These are phyloP conservation scores for Noccaea bulbosa DNA, from an alignment of 345 rosid genomes.

Conservation along the genomic window DNA sequence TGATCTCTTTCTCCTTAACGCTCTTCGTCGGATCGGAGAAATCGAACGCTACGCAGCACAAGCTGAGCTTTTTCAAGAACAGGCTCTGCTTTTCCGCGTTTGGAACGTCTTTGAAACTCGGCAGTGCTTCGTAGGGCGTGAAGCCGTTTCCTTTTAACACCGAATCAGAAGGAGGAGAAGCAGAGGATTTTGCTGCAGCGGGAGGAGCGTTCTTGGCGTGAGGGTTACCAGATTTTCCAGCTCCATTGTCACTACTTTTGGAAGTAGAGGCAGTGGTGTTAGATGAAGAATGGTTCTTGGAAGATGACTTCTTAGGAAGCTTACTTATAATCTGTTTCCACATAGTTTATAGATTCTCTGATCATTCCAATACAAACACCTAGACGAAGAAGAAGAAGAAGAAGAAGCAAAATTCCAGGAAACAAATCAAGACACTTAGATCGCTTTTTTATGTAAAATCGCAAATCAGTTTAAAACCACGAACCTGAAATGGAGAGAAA, in stretches of 20 bases:
- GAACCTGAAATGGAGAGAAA: conserved; percentile 38
- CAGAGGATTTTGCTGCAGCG: conserved; percentile 44
- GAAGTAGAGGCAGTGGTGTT: conserved; percentile 47
- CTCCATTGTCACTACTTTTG: conserved; percentile 52
- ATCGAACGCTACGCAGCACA: conserved; percentile 71
- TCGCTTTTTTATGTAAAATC: background rate
- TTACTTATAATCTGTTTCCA: conserved; percentile 77
- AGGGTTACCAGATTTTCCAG: conserved; percentile 50
- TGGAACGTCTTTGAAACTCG: conserved; percentile 71
- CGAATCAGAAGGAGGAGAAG: conserved; percentile 42
- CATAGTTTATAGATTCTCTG: conserved; percentile 52
- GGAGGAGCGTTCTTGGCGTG: conserved; percentile 33
- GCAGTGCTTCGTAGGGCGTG: conserved; percentile 64
- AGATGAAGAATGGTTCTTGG: conserved; percentile 52
- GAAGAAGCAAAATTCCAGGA: background rate
- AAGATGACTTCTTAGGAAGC: conserved; percentile 82
- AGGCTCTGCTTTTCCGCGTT: conserved; percentile 67
- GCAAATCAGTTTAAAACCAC: background rate
- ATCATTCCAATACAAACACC: conserved; percentile 18
- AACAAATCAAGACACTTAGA: background rate
- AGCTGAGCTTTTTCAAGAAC: conserved; percentile 66
- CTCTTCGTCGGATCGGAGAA: conserved; percentile 70
- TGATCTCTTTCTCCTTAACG: conserved; percentile 82
- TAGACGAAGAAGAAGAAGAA: background rate
- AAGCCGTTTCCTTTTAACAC: conserved; percentile 49